Percentiles rank a stretch among this genome's conserved stretches.
Conservation (phyloP, 208 protist species). For the Trichomonas tenax region DNA sequence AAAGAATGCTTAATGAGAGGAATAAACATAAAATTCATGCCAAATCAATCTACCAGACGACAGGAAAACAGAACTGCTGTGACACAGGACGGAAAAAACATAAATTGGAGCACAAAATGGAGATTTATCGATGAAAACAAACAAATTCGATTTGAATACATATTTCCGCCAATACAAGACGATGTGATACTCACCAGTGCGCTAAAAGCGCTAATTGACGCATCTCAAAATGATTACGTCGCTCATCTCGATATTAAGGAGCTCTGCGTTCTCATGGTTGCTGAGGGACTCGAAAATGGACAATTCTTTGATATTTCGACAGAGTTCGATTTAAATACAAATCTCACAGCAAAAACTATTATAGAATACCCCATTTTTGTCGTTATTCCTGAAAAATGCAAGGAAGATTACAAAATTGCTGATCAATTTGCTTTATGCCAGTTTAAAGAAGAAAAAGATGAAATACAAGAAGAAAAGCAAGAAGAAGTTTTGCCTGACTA, state of each 20-base stretch:
- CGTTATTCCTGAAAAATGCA: background rate
- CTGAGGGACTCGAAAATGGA: background rate
- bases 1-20: background rate
- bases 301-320: background rate
- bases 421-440: background rate
- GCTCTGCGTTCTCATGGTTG: background rate
- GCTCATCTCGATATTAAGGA: background rate
- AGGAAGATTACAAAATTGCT: background rate
- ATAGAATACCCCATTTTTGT: conserved; percentile 7
- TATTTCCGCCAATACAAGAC: background rate
- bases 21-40: background rate
- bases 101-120: background rate
- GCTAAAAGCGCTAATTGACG: background rate
- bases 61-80: background rate
- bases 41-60: background rate
- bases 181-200: background rate
- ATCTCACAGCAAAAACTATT: background rate
- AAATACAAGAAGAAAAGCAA: background rate
- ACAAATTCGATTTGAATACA: background rate
- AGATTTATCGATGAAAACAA: background rate
- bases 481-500: background rate
- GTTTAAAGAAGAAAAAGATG: background rate
- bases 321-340: background rate
- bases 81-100: background rate
- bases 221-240: background rate